Evolutionary conservation across 352 stramenopile species (phyloP).

Genomic region (Globisporangium carolinianum): DNA sequence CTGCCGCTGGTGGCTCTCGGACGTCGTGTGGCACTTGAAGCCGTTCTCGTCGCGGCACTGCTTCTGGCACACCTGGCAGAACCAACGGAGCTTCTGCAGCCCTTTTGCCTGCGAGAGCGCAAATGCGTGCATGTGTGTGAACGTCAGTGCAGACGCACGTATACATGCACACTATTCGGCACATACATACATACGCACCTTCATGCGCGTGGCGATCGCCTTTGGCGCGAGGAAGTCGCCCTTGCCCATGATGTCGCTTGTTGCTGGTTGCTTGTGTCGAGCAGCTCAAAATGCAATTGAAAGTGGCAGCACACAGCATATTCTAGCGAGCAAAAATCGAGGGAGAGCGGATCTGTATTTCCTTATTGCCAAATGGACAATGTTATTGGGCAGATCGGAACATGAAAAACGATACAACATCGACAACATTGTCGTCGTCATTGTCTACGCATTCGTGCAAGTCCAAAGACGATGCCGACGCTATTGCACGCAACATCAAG

Average conservation of each 20-base stretch:
- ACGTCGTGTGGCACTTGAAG: constrained; percentile 99
- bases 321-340: too few relatives aligned
- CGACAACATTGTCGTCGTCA: too few relatives aligned
- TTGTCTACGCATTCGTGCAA: too few relatives aligned
- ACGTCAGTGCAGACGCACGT: not conserved
- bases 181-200: constrained; percentile 26
- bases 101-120: constrained; percentile 81
- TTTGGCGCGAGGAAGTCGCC: constrained; percentile 83
- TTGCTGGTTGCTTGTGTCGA: too few relatives aligned
- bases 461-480: too few relatives aligned
- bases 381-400: too few relatives aligned
- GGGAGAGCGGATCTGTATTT: too few relatives aligned
- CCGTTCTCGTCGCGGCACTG: constrained; percentile 99
- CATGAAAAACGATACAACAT: too few relatives aligned
- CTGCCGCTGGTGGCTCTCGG: constrained; percentile 96
- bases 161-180: not conserved
- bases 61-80: constrained; percentile 99
- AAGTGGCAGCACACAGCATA: too few relatives aligned
- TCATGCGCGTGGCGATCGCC: constrained; percentile 83
- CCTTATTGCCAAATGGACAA: too few relatives aligned
- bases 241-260: constrained; percentile 54
- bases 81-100: constrained; percentile 98
- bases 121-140: not conserved
- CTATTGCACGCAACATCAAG: too few relatives aligned
- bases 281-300: too few relatives aligned